Base-by-base conservation (phyloP, 2,329 filamentous ascomycete genomes). In the Neonectria faginata region DNA sequence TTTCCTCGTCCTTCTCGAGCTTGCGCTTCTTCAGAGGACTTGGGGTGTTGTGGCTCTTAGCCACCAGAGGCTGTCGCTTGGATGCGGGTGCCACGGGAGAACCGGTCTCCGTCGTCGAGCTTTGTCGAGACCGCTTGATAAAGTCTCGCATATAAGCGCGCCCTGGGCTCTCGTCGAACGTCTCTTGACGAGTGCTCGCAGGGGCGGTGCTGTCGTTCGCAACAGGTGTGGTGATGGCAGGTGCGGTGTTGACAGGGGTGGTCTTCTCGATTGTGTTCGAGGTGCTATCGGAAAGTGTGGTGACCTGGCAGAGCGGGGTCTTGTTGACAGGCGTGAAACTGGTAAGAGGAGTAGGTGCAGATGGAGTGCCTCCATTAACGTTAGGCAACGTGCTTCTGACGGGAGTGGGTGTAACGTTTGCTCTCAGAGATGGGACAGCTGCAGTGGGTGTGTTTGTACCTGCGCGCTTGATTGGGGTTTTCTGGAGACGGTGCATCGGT, bases 1-100 rank as follows among this genome's bases (percentile, higher is more conserved):
- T 27, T 5, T 72, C 70, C 5, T 60, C 57, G 8, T 67, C 73
- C 8, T 63, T 67, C 1, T 77, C 73, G 3, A 69, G 69, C 64
- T 78, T 79, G 22, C 75, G 76, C 68, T 79, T 79, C 72, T 76
- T 78, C 31, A 69, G 57, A 2, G 77, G 76, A 61, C 76, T 79
- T 29, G 72, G 73, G 27, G 75, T 71, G 59, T 80, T 80, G 69
- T 77, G 76, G 71, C 76, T 79, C 74, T 76, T 77, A 60, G 65
- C 70, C 29, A 70, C 77, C 18, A 80, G 72, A 50, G 78, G 76
- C 39, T 68, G 68, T 36, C 78, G 73, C 65, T 75, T 72, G 1
- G 51, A 20, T 6, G 58, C n/a, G 8, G 65, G 62, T 7, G 75
- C 70, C 25, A 77, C 68, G 14, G 76, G 75, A n/a, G 76, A 78